Evolutionary conservation across 2,329 filamentous ascomycete genomes (phyloP), one percentile per base, ranked within the genome.

Genomic region (Endocalyx cinctus): DNA sequence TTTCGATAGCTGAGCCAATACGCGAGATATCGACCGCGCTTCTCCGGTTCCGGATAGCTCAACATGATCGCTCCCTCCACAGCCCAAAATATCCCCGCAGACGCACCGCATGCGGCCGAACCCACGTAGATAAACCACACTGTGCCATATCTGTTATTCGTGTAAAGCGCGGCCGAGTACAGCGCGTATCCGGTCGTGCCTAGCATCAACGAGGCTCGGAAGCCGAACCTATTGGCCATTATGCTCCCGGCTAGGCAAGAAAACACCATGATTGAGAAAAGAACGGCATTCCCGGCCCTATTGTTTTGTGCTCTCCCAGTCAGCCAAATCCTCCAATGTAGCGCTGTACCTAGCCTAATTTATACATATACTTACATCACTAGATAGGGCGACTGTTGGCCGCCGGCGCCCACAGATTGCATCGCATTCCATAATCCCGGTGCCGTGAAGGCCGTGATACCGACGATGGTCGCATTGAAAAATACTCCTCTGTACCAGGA

Each of bases 61-160:
- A 35, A 16, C 33, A 35, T 35, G 28, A 35, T 27, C 13, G 33
- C 33, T 20, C 27, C 33, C 14, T 35, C 33, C 5, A 28, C 19
- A 8, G 33, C 33, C 33, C 33, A 35, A 23, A 35, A 35, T 17
- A 31, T 35, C 2, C 33, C 33, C 0, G 60, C 63, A 0, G 60
- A 60, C 10, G 62, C 33, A 7, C 65, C 65, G 31, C 66, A 69
- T 17, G 54, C 57, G 0, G 56, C 61, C 0, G 62, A 62, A 2
- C 64, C 63, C 8, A 69, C 52, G 20, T 67, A 54, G 1, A 67
- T 59, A 25, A 68, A 62, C 64, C 64, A 67, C 25, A 64, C 55
- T 1, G 55, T 54, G 0, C 63, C 62, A 34, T 63, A 66, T 0
- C 63, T 54, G 41, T 66, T 69, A 41, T 68, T 68, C 15, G 59